phyloP scores from a whole-genome alignment of 1,284 basidiomycete genomes.

The Marasmius oreades region DNA sequence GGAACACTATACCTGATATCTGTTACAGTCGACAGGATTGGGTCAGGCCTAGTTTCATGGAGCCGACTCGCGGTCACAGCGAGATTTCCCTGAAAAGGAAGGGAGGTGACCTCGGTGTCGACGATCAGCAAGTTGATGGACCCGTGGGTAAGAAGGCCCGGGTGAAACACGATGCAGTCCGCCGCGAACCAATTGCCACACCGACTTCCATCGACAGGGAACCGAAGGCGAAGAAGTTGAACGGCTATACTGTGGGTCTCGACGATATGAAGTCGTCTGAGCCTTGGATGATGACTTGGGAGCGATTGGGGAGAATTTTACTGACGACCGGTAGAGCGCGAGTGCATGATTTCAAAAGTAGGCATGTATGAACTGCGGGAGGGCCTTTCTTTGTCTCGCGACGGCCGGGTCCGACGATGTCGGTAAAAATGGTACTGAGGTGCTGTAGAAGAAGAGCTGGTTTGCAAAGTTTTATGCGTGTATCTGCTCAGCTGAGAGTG shows the following conservation, averaged over 20 bases:
- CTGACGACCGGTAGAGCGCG: slow-evolving; percentile 4
- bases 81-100: neutral
- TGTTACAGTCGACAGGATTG: neutral
- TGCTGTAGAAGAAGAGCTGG: too few relatives aligned
- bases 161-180: neutral
- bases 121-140: neutral
- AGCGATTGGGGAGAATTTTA: slow-evolving; percentile 1
- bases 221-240: neutral
- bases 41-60: neutral
- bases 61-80: neutral
- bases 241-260: neutral
- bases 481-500: too few relatives aligned
- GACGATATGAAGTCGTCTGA: neutral
- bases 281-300: slow-evolving; percentile 6
- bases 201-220: neutral
- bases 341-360: neutral
- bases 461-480: too few relatives aligned
- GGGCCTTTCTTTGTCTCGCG: neutral
- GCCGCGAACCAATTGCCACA: too few relatives aligned
- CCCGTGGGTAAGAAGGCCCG: neutral
- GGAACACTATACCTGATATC: neutral
- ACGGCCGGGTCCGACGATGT: neutral
- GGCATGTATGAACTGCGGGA: neutral
- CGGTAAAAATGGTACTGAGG: neutral
- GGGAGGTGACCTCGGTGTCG: neutral